Base-by-base conservation (phyloP, 2,329 filamentous ascomycete genomes). In the Aspergillus brasiliensis region DNA sequence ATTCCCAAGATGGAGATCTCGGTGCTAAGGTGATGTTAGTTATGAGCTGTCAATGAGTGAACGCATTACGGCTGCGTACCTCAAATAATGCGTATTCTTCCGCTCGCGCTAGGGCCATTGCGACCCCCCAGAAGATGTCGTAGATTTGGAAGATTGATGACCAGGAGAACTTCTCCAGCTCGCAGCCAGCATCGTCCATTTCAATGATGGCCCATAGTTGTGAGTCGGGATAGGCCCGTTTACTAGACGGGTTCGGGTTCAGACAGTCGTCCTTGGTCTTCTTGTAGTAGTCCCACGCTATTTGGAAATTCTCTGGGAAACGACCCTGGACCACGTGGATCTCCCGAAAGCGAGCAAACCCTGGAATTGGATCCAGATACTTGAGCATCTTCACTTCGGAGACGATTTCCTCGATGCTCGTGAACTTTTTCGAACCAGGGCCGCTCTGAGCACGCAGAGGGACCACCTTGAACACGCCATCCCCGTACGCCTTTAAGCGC, bases 91-190 rank as follows among this genome's bases (percentile, higher is more conserved):
- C 82, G 56, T 80, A 81, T 67, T 84, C 81, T 70, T 89, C 87
- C 8, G 84, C 87, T 60, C 86, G 83, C 15, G 83, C 86, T 8
- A 89, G 73, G 2, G 84, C 82, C 66, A 87, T 77, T 7, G 83
- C 83, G n/a, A 87, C 84, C 15, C 85, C 83, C 87, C 86, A 89
- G 73, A 89, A 89, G 1, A 88, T 81, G 68, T 89, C 86, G 77
- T 85, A 88, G 2, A 84, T 78, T 62, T 83, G 78, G 59, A 79
- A 80, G 4, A 76, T 72, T 0, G 77, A 78, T 1, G 72, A 73
- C 71, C 75, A 78, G 31, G 69, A 64, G 28, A 79, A 75, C 17
- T 77, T 77, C 47, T 84, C 82, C 37, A 87, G 75, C 65, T 88
- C 85, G 19, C 76, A 81, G 2, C 86, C 86, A 0, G 86, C 86